phyloP scores from a whole-genome alignment of 805 yeast species.

The Pichia scutulata region DNA sequence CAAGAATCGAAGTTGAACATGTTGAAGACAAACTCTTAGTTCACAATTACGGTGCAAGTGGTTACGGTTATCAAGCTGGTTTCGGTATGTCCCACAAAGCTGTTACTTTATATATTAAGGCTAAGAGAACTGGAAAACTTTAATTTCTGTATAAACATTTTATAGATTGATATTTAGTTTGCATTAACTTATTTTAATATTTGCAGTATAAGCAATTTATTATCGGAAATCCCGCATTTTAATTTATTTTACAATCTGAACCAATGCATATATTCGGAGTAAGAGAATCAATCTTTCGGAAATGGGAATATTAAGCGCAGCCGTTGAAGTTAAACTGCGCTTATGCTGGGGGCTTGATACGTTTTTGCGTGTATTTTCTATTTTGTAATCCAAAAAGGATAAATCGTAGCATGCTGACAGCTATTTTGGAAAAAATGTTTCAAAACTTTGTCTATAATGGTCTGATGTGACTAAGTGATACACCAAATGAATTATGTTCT shows the following conservation, averaged over 20 bases:
- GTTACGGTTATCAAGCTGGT: slow-evolving; percentile 63
- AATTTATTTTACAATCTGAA: not conserved
- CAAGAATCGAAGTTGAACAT: slow-evolving; percentile 53
- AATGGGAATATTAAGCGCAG: not conserved
- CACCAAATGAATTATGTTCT: not conserved
- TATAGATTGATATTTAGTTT: not conserved
- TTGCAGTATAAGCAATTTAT: not conserved
- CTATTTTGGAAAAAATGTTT: not conserved
- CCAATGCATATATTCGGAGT: not conserved
- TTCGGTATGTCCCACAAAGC: slow-evolving; percentile 50
- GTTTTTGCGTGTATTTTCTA: not conserved
- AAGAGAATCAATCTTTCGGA: not conserved
- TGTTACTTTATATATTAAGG: slow-evolving; percentile 26
- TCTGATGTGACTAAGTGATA: not conserved
- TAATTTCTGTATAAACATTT: not conserved
- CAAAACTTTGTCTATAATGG: not conserved
- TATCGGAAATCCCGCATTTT: not conserved
- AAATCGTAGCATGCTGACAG: not conserved
- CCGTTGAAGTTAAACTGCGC: not conserved
- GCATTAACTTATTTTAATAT: not conserved
- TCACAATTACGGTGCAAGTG: slow-evolving; percentile 69
- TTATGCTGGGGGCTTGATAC: not conserved
- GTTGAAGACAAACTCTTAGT: slow-evolving; percentile 39
- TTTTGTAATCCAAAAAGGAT: not conserved
- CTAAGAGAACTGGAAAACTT: slow-evolving; percentile 10